Percentiles rank a stretch among this genome's conserved stretches.
Conservation (phyloP, 129 eudicot species). For the Lonicera japonica region DNA sequence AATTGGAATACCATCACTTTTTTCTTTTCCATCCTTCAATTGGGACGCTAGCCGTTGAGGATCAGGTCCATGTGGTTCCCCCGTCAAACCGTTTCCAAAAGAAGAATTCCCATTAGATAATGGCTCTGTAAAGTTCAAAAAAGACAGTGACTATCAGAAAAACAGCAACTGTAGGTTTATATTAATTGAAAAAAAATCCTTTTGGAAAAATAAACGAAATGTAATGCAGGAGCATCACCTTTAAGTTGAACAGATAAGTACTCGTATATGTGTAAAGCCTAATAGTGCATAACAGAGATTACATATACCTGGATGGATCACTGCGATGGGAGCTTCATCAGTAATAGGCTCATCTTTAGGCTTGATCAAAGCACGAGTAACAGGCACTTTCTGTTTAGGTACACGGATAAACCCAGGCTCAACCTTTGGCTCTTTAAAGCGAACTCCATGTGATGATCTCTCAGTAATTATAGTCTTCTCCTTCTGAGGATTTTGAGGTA, state of each 20-base stretch:
- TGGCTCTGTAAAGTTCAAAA: slow-evolving; percentile 31
- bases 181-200: neutral
- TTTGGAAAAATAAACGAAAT: neutral
- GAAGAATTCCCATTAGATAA: slow-evolving; percentile 23
- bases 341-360: slow-evolving; percentile 74
- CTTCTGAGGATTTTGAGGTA: slow-evolving; percentile 25
- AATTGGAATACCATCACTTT: slow-evolving; percentile 13
- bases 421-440: slow-evolving; percentile 25
- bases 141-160: slow-evolving; percentile 7
- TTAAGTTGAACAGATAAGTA: too few relatives aligned
- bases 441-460: slow-evolving; percentile 34
- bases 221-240: neutral
- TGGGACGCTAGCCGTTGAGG: slow-evolving; percentile 14
- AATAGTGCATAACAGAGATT: neutral
- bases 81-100: slow-evolving; percentile 9
- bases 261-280: too few relatives aligned
- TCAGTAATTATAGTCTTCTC: slow-evolving; percentile 34
- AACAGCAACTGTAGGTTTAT: neutral
- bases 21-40: slow-evolving; percentile 11
- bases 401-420: slow-evolving; percentile 22
- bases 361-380: slow-evolving; percentile 29
- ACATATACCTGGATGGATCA: slow-evolving; percentile 38
- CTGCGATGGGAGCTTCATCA: slow-evolving; percentile 44
- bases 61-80: slow-evolving; percentile 17
- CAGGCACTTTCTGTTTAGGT: slow-evolving; percentile 24